A percentile compares a stretch with the other conserved stretches of the same genome.
Evolutionary conservation across 352 stramenopile species (phyloP).

Genomic region (Phytophthora pseudosyringae): DNA sequence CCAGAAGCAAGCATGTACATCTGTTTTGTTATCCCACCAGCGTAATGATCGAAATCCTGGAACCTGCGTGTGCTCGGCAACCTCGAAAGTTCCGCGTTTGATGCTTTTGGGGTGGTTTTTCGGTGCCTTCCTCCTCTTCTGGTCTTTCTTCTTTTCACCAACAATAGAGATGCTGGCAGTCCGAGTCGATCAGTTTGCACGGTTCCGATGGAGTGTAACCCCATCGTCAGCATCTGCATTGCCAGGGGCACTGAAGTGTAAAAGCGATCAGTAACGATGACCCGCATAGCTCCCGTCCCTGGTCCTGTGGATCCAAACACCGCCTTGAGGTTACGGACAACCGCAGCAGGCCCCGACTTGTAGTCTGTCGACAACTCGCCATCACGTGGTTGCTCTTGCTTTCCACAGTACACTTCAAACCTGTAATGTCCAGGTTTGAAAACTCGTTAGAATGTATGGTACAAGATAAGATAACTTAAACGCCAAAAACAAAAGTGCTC

Average conservation of each 20-base stretch:
- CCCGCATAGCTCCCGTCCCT: conserved; percentile 2
- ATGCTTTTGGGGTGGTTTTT: background rate
- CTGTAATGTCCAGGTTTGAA: no score
- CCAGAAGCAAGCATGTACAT: conserved; percentile 2
- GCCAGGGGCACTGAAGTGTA: conserved; percentile 1
- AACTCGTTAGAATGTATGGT: no score
- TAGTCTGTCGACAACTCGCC: background rate
- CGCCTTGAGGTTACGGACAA: background rate
- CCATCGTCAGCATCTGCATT: conserved; percentile 8
- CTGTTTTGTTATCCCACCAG: conserved; percentile 9
- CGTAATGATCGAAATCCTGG: background rate
- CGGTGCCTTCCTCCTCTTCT: no score
- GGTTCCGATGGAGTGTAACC: conserved; percentile 2
- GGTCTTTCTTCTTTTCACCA: conserved; percentile 4
- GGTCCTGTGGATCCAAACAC: conserved; percentile 6
- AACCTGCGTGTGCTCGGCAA: background rate
- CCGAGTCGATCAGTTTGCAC: background rate
- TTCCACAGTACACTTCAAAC: background rate
- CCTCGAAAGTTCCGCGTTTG: conserved; percentile 4
- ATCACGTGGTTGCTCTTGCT: conserved; percentile 1
- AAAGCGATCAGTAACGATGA: conserved; percentile 9
- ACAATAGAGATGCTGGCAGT: no score
- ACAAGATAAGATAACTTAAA: no score
- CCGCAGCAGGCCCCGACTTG: background rate
- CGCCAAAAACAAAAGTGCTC: no score